Evolutionary conservation across 345 rosid species (phyloP), one percentile per base, ranked within the genome.

Genomic region (Salix koriyanagi): DNA sequence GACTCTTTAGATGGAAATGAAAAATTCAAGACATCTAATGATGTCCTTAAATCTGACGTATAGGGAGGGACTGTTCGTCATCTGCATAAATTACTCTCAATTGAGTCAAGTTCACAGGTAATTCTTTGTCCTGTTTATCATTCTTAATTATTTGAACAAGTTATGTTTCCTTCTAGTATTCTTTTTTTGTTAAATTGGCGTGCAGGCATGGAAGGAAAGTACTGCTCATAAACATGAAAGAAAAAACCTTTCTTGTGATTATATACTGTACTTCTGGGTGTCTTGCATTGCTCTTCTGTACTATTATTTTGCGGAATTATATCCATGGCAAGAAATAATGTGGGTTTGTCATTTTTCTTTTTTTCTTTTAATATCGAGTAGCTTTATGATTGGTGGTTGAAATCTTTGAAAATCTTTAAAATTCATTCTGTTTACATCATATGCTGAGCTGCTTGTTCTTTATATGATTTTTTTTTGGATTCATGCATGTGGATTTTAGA

Each of bases 31-130:
- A 21, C 50, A 46, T 37, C 56, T 71, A 36, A 75, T 73, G 48
- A 30, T 68, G 62, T 9, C 54, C 71, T 69, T 32, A 26, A 56
- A 74, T 61, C 74, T 81, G 67, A 83, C 72, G 50, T 79, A 81
- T 65, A 90, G 92, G 99, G 99, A 70, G 99, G 99, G 66, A 96
- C 79, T 85, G 99, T 96, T 21, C 92, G 87, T 73, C 99, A 96
- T 88, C 92, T 96, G 78, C 99, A 93, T 87, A 93, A 88, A 80
- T 85, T 96, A 84, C 99, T 96, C 16, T 93, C 98, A 36, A 88
- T 96, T 21, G 96, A 90, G 82, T 90, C 98, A 82, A 96, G 99
- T 75, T 91, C 98, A 74, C 99, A 96, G 97, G 99, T 87, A 76
- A 76, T 69, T 72, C 44, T 65, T 79, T 71, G 4, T 13, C 44